These are phyloP conservation scores for Boletus patriciae DNA, from an alignment of 768 basidiomycete genomes.

Conservation along the genomic window DNA sequence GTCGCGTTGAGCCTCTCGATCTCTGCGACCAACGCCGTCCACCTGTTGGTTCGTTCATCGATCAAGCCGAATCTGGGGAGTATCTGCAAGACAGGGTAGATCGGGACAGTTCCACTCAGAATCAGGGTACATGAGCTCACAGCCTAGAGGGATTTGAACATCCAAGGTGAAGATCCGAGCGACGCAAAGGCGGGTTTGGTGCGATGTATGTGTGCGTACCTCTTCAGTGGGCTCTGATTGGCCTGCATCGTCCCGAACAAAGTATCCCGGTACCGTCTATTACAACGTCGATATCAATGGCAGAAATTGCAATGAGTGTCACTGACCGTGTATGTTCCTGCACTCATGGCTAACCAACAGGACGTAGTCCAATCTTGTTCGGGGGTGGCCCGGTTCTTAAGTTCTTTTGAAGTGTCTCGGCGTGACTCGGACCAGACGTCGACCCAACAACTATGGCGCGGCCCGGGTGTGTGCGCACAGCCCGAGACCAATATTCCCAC, in stretches of 20 bases:
- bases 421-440: no score
- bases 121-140: conserved; percentile 4
- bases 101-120: background rate
- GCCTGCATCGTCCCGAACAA: conserved; percentile 19
- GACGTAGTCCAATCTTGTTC: no score
- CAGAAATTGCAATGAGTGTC: no score
- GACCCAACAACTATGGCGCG: no score
- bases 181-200: background rate
- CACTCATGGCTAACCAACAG: background rate
- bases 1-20: conserved; percentile 41
- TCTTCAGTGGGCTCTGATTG: background rate
- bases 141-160: conserved; percentile 3
- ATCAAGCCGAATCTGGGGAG: conserved; percentile 30
- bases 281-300: background rate
- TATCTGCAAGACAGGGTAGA: conserved; percentile 2
- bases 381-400: no score
- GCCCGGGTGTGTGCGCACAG: no score
- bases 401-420: no score
- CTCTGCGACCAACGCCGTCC: conserved; percentile 43
- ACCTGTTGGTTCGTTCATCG: conserved; percentile 48
- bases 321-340: conserved; percentile 18
- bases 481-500: no score
- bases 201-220: conserved; percentile 3
- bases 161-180: background rate
- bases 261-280: conserved; percentile 23